Evolutionary conservation across 2,329 filamentous ascomycete species (phyloP).

Genomic region (Colletotrichum theobromicola): DNA sequence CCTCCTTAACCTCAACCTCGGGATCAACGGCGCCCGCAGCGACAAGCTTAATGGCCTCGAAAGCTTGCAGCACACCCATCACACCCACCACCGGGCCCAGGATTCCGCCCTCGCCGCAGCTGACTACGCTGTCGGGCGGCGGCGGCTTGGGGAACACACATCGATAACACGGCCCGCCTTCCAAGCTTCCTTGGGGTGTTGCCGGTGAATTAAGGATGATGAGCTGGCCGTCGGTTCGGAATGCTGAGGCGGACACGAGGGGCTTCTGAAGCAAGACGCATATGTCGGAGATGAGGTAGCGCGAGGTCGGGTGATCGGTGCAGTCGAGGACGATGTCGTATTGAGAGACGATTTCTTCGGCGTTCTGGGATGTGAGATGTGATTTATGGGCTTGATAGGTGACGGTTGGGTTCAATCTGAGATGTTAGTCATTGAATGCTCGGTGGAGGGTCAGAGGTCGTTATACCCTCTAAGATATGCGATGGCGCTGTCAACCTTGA

Average conservation of each 20-base stretch:
- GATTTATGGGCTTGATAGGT: constrained; percentile 66
- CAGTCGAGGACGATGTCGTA: constrained; percentile 94
- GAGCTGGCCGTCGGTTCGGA: constrained; percentile 88
- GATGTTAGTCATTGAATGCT: neutral
- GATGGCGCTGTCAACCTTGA: constrained; percentile 82
- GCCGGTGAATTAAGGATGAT: constrained; percentile 87
- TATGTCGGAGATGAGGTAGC: constrained; percentile 91
- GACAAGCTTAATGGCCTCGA: constrained; percentile 88
- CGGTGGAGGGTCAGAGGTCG: neutral
- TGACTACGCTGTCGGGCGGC: constrained; percentile 79
- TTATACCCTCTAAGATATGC: constrained; percentile 59
- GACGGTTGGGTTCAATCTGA: constrained; percentile 75
- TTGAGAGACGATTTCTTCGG: constrained; percentile 65
- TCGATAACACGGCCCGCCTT: constrained; percentile 86
- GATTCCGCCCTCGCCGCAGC: constrained; percentile 92
- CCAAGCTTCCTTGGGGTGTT: constrained; percentile 56
- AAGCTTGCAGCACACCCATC: constrained; percentile 91
- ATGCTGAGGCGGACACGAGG: constrained; percentile 86
- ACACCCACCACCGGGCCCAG: constrained; percentile 89
- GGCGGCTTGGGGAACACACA: constrained; percentile 92
- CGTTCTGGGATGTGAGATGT: constrained; percentile 73
- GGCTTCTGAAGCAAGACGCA: constrained; percentile 81
- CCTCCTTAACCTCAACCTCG: constrained; percentile 1
- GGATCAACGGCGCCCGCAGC: constrained; percentile 42
- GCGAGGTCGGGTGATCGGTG: constrained; percentile 89